A percentile compares a stretch with the other conserved stretches of the same genome.
Evolutionary conservation across 768 basidiomycete genomes (phyloP).

Genomic region (Mycena haematopus): DNA sequence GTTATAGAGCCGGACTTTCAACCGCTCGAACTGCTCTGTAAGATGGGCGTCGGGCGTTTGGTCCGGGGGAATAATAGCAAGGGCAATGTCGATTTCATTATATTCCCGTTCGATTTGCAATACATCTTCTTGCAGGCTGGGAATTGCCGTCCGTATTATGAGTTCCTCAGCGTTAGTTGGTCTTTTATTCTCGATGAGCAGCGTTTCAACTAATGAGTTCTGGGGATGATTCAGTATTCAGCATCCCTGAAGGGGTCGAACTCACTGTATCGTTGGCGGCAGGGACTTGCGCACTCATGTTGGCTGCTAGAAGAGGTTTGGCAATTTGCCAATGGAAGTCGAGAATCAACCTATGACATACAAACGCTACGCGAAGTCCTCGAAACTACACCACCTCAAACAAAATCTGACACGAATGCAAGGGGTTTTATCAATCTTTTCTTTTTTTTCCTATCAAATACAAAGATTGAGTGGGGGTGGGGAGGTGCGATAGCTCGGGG

Average conservation of each 20-base stretch:
- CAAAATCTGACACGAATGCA: background rate
- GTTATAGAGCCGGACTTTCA: constrained; percentile 9
- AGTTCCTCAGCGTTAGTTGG: constrained; percentile 16
- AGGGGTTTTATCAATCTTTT: constrained; percentile 26
- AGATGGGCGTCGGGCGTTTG: constrained; percentile 15
- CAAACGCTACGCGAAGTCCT: too few species aligned
- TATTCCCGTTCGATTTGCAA: constrained; percentile 11
- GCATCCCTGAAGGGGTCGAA: background rate
- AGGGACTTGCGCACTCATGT: background rate
- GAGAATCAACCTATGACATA: too few species aligned
- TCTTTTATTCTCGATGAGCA: constrained; percentile 18
- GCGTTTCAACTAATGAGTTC: constrained; percentile 7
- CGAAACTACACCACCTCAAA: too few species aligned
- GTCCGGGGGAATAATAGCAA: constrained; percentile 20
- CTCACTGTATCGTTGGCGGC: background rate
- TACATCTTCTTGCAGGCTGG: constrained; percentile 11
- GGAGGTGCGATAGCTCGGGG: background rate
- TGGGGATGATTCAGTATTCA: background rate
- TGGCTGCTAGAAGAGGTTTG: too few species aligned
- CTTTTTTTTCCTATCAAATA: constrained; percentile 21
- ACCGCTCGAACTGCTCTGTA: constrained; percentile 1
- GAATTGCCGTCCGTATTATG: constrained; percentile 18
- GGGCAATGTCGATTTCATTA: constrained; percentile 25
- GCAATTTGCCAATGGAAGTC: too few species aligned
- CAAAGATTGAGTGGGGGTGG: constrained; percentile 26